Conservation (phyloP, 208 protist genomes). For the Trypanosoma cruzi region DNA sequence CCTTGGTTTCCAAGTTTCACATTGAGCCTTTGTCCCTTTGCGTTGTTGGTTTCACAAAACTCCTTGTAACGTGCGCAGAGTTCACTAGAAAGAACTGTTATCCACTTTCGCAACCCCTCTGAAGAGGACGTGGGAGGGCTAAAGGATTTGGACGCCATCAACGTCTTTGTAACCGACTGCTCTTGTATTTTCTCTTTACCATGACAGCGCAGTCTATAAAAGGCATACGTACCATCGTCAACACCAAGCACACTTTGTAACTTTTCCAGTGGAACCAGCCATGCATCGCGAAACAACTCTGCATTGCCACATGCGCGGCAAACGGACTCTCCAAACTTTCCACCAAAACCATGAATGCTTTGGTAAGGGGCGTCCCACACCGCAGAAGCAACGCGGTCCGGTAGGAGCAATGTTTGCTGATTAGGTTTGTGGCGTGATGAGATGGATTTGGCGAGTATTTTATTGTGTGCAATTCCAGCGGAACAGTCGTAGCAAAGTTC, state of each 20-base stretch:
- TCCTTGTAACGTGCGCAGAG: slow-evolving; percentile 59
- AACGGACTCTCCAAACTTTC: slow-evolving; percentile 70
- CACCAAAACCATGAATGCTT: slow-evolving; percentile 78
- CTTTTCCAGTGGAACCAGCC: slow-evolving; percentile 38
- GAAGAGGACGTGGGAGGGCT: slow-evolving; percentile 33
- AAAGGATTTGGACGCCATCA: slow-evolving; percentile 78
- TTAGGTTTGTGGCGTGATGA: slow-evolving; percentile 83
- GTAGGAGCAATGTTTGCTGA: slow-evolving; percentile 81
- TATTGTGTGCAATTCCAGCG: slow-evolving; percentile 86
- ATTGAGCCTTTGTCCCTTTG: slow-evolving; percentile 44
- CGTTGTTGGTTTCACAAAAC: slow-evolving; percentile 39
- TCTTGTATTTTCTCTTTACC: slow-evolving; percentile 43
- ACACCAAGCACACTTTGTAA: slow-evolving; percentile 9
- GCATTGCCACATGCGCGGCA: slow-evolving; percentile 39
- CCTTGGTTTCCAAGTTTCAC: slow-evolving; percentile 50
- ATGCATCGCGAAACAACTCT: slow-evolving; percentile 49
- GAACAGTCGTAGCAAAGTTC: slow-evolving; percentile 85
- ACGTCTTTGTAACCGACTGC: slow-evolving; percentile 38
- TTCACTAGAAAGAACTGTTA: slow-evolving; percentile 64
- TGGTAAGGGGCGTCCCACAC: slow-evolving; percentile 54
- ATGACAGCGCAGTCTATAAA: slow-evolving; percentile 54
- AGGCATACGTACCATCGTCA: slow-evolving; percentile 35
- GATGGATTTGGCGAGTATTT: slow-evolving; percentile 82
- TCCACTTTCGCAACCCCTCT: slow-evolving; percentile 50
- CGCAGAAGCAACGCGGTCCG: slow-evolving; percentile 53